Conservation (phyloP, 345 rosid species). For the Bretschneidera sinensis region DNA sequence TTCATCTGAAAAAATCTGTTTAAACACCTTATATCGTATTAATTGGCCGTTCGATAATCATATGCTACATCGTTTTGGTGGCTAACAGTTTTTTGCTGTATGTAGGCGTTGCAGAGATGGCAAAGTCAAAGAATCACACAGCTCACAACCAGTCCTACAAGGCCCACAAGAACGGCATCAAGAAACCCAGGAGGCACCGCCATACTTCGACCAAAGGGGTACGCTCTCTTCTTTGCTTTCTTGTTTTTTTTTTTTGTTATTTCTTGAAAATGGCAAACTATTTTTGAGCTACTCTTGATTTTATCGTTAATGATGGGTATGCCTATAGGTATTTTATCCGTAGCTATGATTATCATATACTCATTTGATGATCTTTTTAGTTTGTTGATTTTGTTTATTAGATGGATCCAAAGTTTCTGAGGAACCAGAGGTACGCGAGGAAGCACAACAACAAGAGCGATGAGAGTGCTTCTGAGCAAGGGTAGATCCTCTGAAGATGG, state of each 20-base stretch:
- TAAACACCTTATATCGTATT: not conserved
- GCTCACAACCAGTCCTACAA: conserved; percentile 97
- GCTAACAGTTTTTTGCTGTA: not conserved
- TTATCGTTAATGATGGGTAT: too few relatives aligned
- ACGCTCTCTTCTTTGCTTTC: too few relatives aligned
- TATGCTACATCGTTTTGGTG: not conserved
- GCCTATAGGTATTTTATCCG: too few relatives aligned
- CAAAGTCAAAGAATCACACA: conserved; percentile 99
- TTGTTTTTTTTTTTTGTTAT: not conserved
- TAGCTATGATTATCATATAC: too few relatives aligned
- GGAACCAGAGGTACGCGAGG: conserved; percentile 99
- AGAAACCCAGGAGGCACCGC: conserved; percentile 93
- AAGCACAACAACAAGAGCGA: conserved; percentile 66
- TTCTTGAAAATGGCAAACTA: not conserved
- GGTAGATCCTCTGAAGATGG: conserved; percentile 9
- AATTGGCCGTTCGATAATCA: not conserved
- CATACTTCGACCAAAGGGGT: conserved; percentile 95
- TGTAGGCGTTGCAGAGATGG: conserved; percentile 51
- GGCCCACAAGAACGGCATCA: conserved; percentile 97
- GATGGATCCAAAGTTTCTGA: conserved; percentile 98
- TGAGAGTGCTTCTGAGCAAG: conserved; percentile 36
- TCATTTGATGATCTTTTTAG: not conserved
- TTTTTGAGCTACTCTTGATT: not conserved
- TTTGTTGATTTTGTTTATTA: conserved; percentile 11
- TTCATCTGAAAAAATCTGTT: too few relatives aligned